Base-by-base conservation (phyloP, 139 green algal genomes). In the Zygnema cylindricum region DNA sequence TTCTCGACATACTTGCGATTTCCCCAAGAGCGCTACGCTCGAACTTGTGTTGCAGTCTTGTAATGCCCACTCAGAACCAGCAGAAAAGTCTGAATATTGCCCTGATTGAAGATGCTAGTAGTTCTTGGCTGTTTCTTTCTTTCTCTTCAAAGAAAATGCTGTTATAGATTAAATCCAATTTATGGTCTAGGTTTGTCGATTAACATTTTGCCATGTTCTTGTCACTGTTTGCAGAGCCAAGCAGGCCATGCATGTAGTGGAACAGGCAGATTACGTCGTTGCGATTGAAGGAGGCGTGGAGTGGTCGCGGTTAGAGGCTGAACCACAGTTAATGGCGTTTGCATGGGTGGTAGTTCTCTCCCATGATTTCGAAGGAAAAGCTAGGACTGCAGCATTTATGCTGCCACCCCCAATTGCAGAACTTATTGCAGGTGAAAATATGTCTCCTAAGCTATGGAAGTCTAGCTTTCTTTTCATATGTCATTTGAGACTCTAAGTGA, bases 231-330 rank as follows among this genome's bases (percentile, higher is more conserved):
- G 49, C 16, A 63, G 49, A 63, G 49, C 49, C 7, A 63, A 63
- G 16, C 49, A 63, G 7, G 49, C 49, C 49, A 63, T 63, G 49
- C 7, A 63, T 25, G 16, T 7, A 63, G 49, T 63, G 49, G 38
- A 79, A 16, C 36, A 79, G 71, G 82, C 82, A 38, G 82, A 88
- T 33, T 88, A 86, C 35, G 82, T 88, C 36, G 82, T 88, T 16
- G 82, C 82, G 23, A 87, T 88, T 39, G 82, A 88, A 75, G 82
- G 82, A 49, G 82, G 82, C 16, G 82, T 88, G 42, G 82, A 88
- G 82, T 88, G 82, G 82, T 85, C 69, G 23, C 36, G 75, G 75
- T 86, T 85, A 36, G 39, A 42, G 38, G 22, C 33, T 0, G 43
- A 43, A 1, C 41, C 33, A 0, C 78, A 86, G 78, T 71, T 88